Base-by-base conservation (phyloP, 768 basidiomycete species). In the Collybia sordida region DNA sequence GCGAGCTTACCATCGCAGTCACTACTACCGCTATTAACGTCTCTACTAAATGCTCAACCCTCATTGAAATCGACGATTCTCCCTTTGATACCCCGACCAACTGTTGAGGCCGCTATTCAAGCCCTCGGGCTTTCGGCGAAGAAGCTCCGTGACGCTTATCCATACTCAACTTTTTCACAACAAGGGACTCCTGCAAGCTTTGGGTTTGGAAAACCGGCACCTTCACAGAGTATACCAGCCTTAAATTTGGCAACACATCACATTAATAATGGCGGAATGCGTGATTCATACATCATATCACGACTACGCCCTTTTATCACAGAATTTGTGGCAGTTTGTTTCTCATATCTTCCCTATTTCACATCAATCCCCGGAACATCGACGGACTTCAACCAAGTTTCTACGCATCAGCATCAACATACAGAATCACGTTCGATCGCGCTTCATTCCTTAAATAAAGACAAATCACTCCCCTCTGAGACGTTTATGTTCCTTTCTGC, bases 281-380 rank as follows among this genome's bases (percentile, higher is more conserved):
- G 91, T 52, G 86, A 90, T 50, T 82, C 85, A 5, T 93, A 93
- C 64, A 77, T 93, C 55, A 67, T 83, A 34, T 88, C 85, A 15
- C 79, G 91, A 47, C 72, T 93, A 15, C 80, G 85, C 42, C 85
- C 87, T 14, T 83, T 86, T 65, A 82, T 92, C 43, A 70, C 75
- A 45, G 90, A 92, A 45, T 93, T 90, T 57, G 83, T 86, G 24
- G 79, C 90, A 2, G 80, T 85, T 24, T 88, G 81, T 64, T 77
- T 84, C 64, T 86, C 91, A 5, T 93, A 93, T 63, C 80, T 93
- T 41, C 89, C 88, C 2, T 93, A 93, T 63, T 93, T 93, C 63
- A 87, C 90, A 18, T 85, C 80, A 57, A 65, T 79, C 45, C 52
- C 59, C 53, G 45, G 55, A 37, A 57, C 45, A 49, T 56, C 58